These are phyloP conservation scores for Venturiaceae sp. DNA, from an alignment of 2,329 filamentous ascomycete species.

Conservation along the genomic window DNA sequence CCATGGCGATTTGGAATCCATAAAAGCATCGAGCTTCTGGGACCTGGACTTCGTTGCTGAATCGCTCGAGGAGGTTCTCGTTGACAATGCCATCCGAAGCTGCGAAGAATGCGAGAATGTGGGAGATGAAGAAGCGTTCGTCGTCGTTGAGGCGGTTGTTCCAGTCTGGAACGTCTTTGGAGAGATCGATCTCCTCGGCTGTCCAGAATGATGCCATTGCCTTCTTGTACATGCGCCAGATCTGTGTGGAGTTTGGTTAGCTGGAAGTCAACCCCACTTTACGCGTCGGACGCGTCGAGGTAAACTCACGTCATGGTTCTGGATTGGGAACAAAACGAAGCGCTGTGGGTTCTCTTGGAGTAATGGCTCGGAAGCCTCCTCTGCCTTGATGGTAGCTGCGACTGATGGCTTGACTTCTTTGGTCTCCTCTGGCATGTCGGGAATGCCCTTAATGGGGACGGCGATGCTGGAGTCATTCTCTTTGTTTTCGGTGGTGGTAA, in stretches of 20 bases:
- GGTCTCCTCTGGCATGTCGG: conserved; percentile 24
- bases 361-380: conserved; percentile 79
- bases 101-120: conserved; percentile 98
- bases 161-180: conserved; percentile 98
- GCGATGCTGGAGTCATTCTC: conserved; percentile 61
- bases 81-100: conserved; percentile 99
- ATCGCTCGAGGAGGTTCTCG: conserved; percentile 96
- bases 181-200: conserved; percentile 97
- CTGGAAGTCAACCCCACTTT: conserved; percentile 40
- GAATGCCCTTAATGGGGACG: conserved; percentile 43
- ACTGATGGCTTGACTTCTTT: conserved; percentile 42
- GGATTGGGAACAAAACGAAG: conserved; percentile 97
- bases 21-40: conserved; percentile 99
- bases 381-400: conserved; percentile 44
- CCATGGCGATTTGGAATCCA: conserved; percentile 99
- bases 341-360: conserved; percentile 92
- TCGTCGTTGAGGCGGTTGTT: conserved; percentile 95
- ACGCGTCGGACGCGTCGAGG: conserved; percentile 53
- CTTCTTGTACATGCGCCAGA: conserved; percentile 99
- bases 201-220: conserved; percentile 99
- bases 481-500: conserved; percentile 66
- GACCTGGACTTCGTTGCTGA: conserved; percentile 93
- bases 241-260: conserved; percentile 47
- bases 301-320: conserved; percentile 91
- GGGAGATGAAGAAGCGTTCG: conserved; percentile 96